Evolutionary conservation across 257 asterid species (phyloP).

Genomic region (Sherardia arvensis): DNA sequence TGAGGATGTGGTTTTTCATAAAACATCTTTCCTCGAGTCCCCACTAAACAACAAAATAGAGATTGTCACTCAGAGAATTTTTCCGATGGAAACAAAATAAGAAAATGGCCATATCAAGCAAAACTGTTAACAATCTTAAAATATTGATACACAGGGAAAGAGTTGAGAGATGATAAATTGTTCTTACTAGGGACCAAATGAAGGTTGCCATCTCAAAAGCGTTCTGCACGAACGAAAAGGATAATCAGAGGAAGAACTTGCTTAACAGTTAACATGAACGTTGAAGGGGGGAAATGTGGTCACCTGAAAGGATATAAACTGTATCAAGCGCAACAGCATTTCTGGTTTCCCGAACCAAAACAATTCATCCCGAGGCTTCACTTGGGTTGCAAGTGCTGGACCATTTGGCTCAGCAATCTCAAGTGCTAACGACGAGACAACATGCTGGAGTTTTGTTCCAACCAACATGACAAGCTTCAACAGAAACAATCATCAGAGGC

Average conservation of each 20-base stretch:
- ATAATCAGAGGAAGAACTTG: conserved; percentile 5
- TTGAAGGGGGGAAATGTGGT: neutral
- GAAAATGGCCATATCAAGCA: neutral
- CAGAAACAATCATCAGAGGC: conserved; percentile 11
- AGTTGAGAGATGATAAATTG: neutral
- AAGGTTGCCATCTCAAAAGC: conserved; percentile 98
- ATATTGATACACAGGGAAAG: neutral
- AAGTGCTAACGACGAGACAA: conserved; percentile 76
- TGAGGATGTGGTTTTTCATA: conserved; percentile 71
- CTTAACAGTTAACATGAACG: neutral
- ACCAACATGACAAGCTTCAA: conserved; percentile 75
- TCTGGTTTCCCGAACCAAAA: conserved; percentile 93
- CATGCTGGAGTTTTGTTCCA: conserved; percentile 89
- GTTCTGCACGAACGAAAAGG: conserved; percentile 40
- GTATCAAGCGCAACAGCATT: conserved; percentile 60
- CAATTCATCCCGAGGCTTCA: conserved; percentile 74
- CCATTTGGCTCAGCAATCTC: conserved; percentile 58
- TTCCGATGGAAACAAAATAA: neutral
- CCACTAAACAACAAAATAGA: conserved; percentile 40
- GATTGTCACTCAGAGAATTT: neutral
- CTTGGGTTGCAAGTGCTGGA: conserved; percentile 41
- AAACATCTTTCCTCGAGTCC: conserved; percentile 69
- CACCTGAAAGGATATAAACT: conserved; percentile 89
- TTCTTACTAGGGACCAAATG: conserved; percentile 79
- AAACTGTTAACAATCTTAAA: neutral